These are phyloP conservation scores for Leptographium galeiforme DNA, from an alignment of 2,329 filamentous ascomycete species.

Conservation along the genomic window DNA sequence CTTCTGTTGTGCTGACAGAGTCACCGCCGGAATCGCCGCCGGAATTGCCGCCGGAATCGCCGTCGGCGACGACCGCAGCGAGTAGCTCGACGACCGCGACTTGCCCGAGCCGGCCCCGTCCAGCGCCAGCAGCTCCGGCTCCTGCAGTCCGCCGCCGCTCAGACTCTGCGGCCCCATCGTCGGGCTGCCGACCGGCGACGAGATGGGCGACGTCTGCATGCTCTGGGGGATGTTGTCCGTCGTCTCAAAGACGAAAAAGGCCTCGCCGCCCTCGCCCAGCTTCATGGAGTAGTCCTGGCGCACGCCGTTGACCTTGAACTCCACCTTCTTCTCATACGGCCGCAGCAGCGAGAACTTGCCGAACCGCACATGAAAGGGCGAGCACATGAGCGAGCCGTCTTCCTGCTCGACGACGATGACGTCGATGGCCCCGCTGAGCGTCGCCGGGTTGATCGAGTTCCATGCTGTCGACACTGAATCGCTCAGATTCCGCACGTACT, in stretches of 20 bases:
- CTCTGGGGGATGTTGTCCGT: constrained; percentile 82
- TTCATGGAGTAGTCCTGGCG: constrained; percentile 98
- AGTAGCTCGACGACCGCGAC: constrained; percentile 24
- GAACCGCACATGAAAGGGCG: constrained; percentile 96
- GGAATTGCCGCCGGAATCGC: constrained; percentile 23
- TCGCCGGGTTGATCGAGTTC: constrained; percentile 98
- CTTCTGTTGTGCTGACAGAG: constrained; percentile 19
- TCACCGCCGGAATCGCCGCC: constrained; percentile 16
- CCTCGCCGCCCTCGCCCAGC: constrained; percentile 90
- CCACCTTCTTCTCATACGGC: constrained; percentile 96
- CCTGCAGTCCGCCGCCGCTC: constrained; percentile 31
- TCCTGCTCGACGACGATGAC: constrained; percentile 96
- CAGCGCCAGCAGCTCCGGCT: constrained; percentile 58
- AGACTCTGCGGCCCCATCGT: constrained; percentile 36
- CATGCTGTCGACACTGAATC: constrained; percentile 95
- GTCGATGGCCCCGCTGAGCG: constrained; percentile 93
- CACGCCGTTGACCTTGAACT: constrained; percentile 85
- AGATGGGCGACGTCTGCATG: constrained; percentile 85
- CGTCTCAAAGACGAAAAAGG: constrained; percentile 98
- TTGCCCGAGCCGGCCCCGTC: constrained; percentile 29
- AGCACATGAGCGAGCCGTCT: constrained; percentile 80
- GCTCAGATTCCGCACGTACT: constrained; percentile 93
- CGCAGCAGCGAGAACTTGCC: constrained; percentile 94
- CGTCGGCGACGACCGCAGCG: constrained; percentile 24
- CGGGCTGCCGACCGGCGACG: constrained; percentile 80